Conservation (phyloP, 192 early-diverging fungal species). For the Backusella circina region DNA sequence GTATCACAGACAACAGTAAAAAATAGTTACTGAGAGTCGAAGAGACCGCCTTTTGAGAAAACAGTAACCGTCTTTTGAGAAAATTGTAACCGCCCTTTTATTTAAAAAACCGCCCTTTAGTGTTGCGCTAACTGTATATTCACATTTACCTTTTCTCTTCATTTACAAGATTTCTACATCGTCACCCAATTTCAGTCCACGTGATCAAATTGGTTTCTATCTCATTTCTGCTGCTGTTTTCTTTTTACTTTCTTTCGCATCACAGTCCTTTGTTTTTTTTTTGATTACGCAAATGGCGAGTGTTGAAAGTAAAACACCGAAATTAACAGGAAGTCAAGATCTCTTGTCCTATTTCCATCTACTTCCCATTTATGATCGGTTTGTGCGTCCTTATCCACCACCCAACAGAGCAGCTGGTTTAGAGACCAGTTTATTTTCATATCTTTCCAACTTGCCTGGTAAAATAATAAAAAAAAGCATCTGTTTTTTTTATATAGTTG, state of each 20-base stretch:
- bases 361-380: slow-evolving; percentile 32
- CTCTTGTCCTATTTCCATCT: slow-evolving; percentile 34
- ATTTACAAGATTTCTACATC: no score
- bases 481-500: not conserved
- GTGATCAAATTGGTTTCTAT: no score
- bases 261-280: not conserved
- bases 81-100: no score
- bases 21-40: no score
- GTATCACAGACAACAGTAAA: no score
- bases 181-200: no score
- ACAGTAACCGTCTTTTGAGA: no score
- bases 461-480: not conserved
- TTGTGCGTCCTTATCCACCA: slow-evolving; percentile 29
- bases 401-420: slow-evolving; percentile 23
- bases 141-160: no score
- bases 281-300: not conserved
- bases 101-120: no score
- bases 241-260: not conserved
- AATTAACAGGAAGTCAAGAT: slow-evolving; percentile 36
- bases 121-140: no score
- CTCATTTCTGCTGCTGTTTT: no score
- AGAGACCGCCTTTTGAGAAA: no score
- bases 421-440: slow-evolving; percentile 16
- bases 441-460: slow-evolving; percentile 35
- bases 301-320: not conserved